Base-by-base conservation (phyloP, 1,284 basidiomycete species). In the Tranzscheliella williamsii region DNA sequence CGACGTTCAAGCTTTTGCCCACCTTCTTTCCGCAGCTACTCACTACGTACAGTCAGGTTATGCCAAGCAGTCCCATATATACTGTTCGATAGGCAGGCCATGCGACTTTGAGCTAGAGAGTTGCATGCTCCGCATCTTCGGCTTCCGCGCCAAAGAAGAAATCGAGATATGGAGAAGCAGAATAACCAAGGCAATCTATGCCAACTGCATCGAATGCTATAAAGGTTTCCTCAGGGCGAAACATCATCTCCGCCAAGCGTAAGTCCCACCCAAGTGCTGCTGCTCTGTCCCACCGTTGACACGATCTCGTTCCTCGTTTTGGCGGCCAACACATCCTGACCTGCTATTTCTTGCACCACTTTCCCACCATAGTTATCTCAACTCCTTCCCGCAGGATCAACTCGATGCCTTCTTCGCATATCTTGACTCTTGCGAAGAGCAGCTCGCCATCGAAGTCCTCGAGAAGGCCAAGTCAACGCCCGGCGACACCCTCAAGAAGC, bases 61-160 rank as follows among this genome's bases (percentile, higher is more conserved):
- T 15, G 62, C 47, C 7, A 61, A 65, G 32, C 42, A 47, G 24
- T 26, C 38, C 2, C 63, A 65, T 43, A 40, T 56, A 33, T 57
- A 44, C 30, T 64, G 65, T 39, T 45, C 41, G 4, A 36, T 40
- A 22, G 60, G 32, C n/a, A 29, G 61, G 23, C 47, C 47, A 15
- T 54, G 61, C 35, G 65, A 67, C 34, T 66, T 61, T 30, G 60
- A 64, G 23, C 45, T 72, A 16, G 57, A 72, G 9, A 52, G 57
- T 32, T 66, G 67, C 40, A 72, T 72, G 70, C 53, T 72, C 16
- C 56, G 68, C 18, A 37, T 53, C 35, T 56, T 67, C 22, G 53
- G 56, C 39, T 72, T 72, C 40, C 55, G 58, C 15, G 38, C 46
- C 30, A 57, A 49, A 22, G 46, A 54, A 18, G 22, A 61, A 30